Evolutionary conservation across 2,329 filamentous ascomycete species (phyloP), one percentile per base, ranked within the genome.

Genomic region (Samsoniella hepiali): DNA sequence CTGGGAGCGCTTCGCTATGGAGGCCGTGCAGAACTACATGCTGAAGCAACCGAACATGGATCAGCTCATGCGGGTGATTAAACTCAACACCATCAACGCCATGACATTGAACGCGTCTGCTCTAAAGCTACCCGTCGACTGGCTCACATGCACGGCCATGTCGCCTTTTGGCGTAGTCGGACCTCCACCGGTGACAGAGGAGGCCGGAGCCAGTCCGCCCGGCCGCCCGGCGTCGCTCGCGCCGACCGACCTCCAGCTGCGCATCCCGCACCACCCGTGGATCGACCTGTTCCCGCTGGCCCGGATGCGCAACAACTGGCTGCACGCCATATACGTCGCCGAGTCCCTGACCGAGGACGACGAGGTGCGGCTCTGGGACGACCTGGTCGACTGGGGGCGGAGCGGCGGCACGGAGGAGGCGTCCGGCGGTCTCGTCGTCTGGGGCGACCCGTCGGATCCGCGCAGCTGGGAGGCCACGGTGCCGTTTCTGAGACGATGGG

Each of bases 381-480:
- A 47, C 45, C 22, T 47, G n/a, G 44, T 47, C 22, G 44, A 47
- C 5, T 47, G 22, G 44, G 44, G 22, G n/a, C 17, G 22, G 17
- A 4, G 9, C 10, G 44, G 44, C 44, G 42, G 42, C n/a, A 22
- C 22, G 22, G 34, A 34, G 5, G 34, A 9, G 5, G 34, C 34
- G 5, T 17, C 32, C 32, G 53, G 32, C 5, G 34, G 53, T 6
- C n/a, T 56, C 15, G 53, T 83, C 11, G 76, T 83, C 3, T 84
- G 81, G 82, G 78, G 79, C 1, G 77, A 80, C 7, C 74, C 81
- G 1, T 81, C 75, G 74, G 74, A 82, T 61, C 64, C 74, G 3
- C 64, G 65, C 0, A 78, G 74, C 11, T 84, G 81, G 82, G 82
- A 84, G 66, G 71, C 78, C 1, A 81, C 75, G 0, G 73, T 76